Base-by-base conservation (phyloP, 2,329 filamentous ascomycete genomes). In the Rhinocladiella mackenziei region DNA sequence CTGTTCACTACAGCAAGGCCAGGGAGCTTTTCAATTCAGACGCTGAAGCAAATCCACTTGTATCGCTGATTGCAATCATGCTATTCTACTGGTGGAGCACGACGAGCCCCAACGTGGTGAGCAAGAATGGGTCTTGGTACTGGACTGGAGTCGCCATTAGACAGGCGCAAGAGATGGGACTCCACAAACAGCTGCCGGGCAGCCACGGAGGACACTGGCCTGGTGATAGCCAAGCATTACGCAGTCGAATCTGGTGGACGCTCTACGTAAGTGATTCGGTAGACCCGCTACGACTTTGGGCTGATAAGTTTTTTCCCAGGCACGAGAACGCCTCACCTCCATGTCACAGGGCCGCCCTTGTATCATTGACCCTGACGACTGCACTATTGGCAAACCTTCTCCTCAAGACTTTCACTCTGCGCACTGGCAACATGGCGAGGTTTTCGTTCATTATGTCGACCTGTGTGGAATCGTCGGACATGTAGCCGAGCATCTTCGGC, bases 61-160 rank as follows among this genome's bases (percentile, higher is more conserved):
- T 58, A 0, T 61, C 59, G 0, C 40, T 71, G 0, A 65, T 65
- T 39, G 62, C 67, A 0, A 54, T 71, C 0, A 56, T 64, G 1
- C 44, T 71, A 2, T 68, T 71, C 26, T 71, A 71, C 56, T 71
- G 69, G 69, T 71, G 67, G 68, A 65, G 66, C 2, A 65, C 69
- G 5, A 57, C n/a, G 15, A 34, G 39, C 10, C 67, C 68, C 0
- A 61, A 63, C 1, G 62, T 60, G 1, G 64, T 66, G 2, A 63
- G 67, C 36, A 59, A 64, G 2, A 62, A 71, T 49, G 62, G 66
- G 1, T 65, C 65, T 15, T 71, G 67, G 68, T 71, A 68, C 68
- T 71, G 69, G 69, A 71, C 66, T 0, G 65, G 64, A 2, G 62
- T 70, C 3, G 60, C 67, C 10, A 69, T 72, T 14, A 55, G 68